phyloP scores from a whole-genome alignment of 305 asterid genomes.

The Solanum hybrid region DNA sequence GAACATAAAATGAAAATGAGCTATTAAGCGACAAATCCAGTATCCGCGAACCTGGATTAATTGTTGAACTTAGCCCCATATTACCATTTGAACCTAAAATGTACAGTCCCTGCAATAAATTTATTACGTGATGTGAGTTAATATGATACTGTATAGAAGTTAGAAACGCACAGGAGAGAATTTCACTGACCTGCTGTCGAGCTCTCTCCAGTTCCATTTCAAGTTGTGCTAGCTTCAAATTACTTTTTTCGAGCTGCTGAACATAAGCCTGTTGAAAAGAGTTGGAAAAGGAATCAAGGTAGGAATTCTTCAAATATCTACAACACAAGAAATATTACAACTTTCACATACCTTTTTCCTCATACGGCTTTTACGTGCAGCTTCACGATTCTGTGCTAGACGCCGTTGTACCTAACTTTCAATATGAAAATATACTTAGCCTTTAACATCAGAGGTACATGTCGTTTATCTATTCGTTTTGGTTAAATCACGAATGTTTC shows the following conservation, averaged over 20 bases:
- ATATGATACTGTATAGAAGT: not conserved
- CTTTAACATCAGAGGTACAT: not conserved
- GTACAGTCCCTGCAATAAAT: slow-evolving; percentile 44
- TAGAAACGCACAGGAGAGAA: not conserved
- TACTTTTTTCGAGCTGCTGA: slow-evolving; percentile 76
- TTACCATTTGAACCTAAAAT: slow-evolving; percentile 40
- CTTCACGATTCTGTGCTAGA: slow-evolving; percentile 89
- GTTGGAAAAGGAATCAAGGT: not conserved
- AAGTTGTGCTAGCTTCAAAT: slow-evolving; percentile 77
- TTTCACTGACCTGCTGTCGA: slow-evolving; percentile 48
- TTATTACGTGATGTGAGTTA: not conserved
- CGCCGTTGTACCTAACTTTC: slow-evolving; percentile 62
- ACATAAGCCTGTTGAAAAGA: slow-evolving; percentile 57
- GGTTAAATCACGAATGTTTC: not conserved
- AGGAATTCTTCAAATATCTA: not conserved
- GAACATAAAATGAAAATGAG: not conserved
- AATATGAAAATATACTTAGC: not conserved
- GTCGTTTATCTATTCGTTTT: not conserved
- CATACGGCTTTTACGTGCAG: slow-evolving; percentile 80
- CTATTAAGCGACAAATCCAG: not conserved
- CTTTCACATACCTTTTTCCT: slow-evolving; percentile 61
- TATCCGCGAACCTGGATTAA: slow-evolving; percentile 38
- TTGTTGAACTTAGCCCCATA: slow-evolving; percentile 39
- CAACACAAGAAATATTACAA: not conserved
- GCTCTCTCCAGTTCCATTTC: slow-evolving; percentile 77